Conservation (phyloP, 495 filamentous ascomycete genomes). For the Penicillium simplicissimum region DNA sequence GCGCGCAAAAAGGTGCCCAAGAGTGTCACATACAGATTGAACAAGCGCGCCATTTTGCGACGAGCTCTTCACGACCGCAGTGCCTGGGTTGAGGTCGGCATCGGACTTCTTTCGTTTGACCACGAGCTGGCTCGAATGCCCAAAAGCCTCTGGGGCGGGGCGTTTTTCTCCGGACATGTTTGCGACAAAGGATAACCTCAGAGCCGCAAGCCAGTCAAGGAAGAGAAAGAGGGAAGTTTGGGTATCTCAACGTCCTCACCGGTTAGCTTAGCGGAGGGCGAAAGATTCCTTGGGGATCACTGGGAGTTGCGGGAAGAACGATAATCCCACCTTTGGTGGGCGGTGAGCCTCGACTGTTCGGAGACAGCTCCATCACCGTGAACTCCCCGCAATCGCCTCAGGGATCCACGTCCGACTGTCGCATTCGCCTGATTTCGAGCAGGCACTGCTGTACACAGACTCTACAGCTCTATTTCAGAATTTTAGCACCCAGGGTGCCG, state of each 20-base stretch:
- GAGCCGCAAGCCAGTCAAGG: neutral
- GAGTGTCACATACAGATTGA: conserved; percentile 67
- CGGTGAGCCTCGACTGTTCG: conserved; percentile 25
- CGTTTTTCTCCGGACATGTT: conserved; percentile 89
- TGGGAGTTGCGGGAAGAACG: conserved; percentile 33
- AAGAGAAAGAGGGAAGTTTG: neutral
- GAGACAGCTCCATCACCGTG: conserved; percentile 25
- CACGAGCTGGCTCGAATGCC: conserved; percentile 70
- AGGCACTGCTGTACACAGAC: neutral
- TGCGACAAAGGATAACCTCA: neutral
- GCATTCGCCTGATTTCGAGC: conserved; percentile 11
- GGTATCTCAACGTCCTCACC: conserved; percentile 4
- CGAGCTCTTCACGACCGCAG: conserved; percentile 64
- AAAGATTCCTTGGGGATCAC: conserved; percentile 22
- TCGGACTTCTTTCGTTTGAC: conserved; percentile 85
- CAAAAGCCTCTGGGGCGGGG: conserved; percentile 76
- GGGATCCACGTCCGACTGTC: conserved; percentile 14
- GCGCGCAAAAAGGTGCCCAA: neutral
- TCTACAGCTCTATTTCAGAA: neutral
- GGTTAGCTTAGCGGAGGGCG: conserved; percentile 15
- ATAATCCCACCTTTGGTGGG: conserved; percentile 31
- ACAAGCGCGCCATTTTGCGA: conserved; percentile 73
- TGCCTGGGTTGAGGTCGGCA: conserved; percentile 62
- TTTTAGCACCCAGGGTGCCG: neutral
- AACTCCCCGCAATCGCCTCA: conserved; percentile 30